phyloP scores from a whole-genome alignment of 75 land plant species.

The Picea glauca region DNA sequence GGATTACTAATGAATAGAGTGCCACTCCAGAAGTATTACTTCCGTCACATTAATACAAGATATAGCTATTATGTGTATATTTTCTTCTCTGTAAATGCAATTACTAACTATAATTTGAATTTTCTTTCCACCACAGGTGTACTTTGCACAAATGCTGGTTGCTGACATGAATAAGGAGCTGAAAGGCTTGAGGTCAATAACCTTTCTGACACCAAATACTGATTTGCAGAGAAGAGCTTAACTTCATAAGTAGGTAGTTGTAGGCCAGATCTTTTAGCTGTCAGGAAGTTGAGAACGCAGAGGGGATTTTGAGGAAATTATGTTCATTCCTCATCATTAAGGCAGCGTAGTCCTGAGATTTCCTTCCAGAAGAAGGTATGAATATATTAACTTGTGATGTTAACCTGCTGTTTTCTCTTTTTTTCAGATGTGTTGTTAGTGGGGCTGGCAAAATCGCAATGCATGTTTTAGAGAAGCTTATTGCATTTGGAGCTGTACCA shows the following conservation, averaged over 20 bases:
- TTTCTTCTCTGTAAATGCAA: neutral
- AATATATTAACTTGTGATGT: slow-evolving; percentile 1
- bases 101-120: neutral
- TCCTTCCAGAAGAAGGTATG: slow-evolving; percentile 11
- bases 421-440: slow-evolving; percentile 86
- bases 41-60: neutral
- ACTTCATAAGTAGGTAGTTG: slow-evolving; percentile 9
- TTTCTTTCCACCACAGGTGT: slow-evolving; percentile 57
- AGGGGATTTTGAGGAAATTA: slow-evolving; percentile 1
- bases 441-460: slow-evolving; percentile 97
- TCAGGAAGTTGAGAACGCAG: slow-evolving; percentile 6
- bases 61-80: neutral
- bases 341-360: neutral
- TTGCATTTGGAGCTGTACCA: slow-evolving; percentile 88
- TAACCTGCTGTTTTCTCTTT: neutral
- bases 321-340: neutral
- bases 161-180: slow-evolving; percentile 90
- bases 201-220: slow-evolving; percentile 16
- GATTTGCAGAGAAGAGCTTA: neutral
- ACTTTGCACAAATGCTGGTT: slow-evolving; percentile 89
- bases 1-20: slow-evolving; percentile 1
- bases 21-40: neutral
- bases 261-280: slow-evolving; percentile 2
- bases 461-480: slow-evolving; percentile 94
- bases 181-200: slow-evolving; percentile 84